A percentile compares a stretch with the other conserved stretches of the same genome.
These are phyloP conservation scores for Neonectria punicea DNA, from an alignment of 2,329 filamentous ascomycete species.

Conservation along the genomic window DNA sequence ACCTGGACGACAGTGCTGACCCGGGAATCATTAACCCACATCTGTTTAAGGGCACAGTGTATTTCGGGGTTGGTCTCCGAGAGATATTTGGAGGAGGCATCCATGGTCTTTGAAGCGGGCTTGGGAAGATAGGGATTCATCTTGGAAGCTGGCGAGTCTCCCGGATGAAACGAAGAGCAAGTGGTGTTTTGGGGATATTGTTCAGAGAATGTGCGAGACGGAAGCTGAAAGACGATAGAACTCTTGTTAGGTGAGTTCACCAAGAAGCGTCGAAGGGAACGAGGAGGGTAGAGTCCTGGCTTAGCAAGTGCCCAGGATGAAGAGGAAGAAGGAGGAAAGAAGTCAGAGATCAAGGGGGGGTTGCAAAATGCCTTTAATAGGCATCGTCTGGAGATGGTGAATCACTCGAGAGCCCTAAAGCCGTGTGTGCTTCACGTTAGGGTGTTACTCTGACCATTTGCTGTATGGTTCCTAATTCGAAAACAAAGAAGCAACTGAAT, in stretches of 20 bases:
- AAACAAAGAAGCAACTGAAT: not conserved
- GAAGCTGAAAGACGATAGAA: not conserved
- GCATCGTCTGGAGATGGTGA: not conserved
- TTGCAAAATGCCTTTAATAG: not conserved
- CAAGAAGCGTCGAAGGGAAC: not conserved
- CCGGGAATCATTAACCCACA: not conserved
- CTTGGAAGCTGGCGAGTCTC: not conserved
- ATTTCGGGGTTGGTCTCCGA: slow-evolving; percentile 3
- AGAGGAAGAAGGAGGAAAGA: not conserved
- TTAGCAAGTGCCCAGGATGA: not conserved
- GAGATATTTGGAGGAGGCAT: slow-evolving; percentile 2
- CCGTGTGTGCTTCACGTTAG: not conserved
- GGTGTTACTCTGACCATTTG: not conserved
- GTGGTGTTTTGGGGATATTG: not conserved
- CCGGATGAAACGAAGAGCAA: not conserved
- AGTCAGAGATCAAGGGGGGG: not conserved
- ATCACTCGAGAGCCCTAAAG: not conserved
- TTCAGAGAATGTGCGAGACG: not conserved
- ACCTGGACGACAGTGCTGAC: not conserved
- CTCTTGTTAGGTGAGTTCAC: not conserved
- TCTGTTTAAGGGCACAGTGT: not conserved
- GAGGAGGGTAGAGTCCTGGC: not conserved
- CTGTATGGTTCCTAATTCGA: not conserved
- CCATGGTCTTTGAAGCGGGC: not conserved
- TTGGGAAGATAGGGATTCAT: not conserved